Percentiles rank a stretch among this genome's conserved stretches.
Evolutionary conservation across 306 rosid genomes (phyloP).

Genomic region (Vigna radiata): DNA sequence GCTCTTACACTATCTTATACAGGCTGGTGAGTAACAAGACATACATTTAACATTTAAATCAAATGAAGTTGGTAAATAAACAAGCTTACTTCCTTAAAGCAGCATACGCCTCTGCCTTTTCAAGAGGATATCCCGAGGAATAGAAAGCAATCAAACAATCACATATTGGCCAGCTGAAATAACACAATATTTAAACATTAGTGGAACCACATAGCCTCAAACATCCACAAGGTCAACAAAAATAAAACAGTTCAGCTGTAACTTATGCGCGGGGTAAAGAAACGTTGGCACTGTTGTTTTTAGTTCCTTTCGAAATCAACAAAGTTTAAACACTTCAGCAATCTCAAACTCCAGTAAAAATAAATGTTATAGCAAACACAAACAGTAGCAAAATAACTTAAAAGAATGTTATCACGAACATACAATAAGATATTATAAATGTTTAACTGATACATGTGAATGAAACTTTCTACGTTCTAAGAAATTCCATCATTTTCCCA

Average conservation of each 20-base stretch:
- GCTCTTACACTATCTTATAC: neutral
- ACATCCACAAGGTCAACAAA: slow-evolving; percentile 15
- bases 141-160: slow-evolving; percentile 97
- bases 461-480: slow-evolving; percentile 3
- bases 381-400: neutral
- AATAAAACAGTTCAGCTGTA: slow-evolving; percentile 28
- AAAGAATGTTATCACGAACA: slow-evolving; percentile 2
- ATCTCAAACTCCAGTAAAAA: slow-evolving; percentile 4
- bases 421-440: neutral
- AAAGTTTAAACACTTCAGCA: slow-evolving; percentile 15
- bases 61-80: slow-evolving; percentile 40
- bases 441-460: neutral
- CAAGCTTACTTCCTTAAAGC: slow-evolving; percentile 91
- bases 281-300: slow-evolving; percentile 9
- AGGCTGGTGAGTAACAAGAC: slow-evolving; percentile 37
- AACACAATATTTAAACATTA: slow-evolving; percentile 40
- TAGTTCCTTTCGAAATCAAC: slow-evolving; percentile 16
- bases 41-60: slow-evolving; percentile 23
- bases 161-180: slow-evolving; percentile 96
- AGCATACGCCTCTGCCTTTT: slow-evolving; percentile 92
- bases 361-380: neutral
- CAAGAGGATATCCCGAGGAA: slow-evolving; percentile 92
- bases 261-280: neutral
- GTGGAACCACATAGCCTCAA: slow-evolving; percentile 13
- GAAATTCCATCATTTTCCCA: slow-evolving; percentile 22